phyloP scores from a whole-genome alignment of 345 rosid genomes.

The Citrus medica region DNA sequence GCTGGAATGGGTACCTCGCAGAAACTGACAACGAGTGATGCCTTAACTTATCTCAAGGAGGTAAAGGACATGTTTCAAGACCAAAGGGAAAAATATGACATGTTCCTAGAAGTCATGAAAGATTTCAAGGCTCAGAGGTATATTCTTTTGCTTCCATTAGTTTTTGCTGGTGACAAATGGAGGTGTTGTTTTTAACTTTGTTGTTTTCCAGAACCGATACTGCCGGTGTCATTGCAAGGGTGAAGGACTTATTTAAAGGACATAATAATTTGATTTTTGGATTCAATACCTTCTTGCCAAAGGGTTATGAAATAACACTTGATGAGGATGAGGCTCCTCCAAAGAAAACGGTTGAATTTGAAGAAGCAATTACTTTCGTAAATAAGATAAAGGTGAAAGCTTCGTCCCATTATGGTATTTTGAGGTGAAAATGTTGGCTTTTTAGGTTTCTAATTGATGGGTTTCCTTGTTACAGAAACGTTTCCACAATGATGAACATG shows the following conservation, averaged over 20 bases:
- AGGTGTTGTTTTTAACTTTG: constrained; percentile 9
- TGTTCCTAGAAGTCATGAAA: constrained; percentile 91
- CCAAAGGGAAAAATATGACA: constrained; percentile 82
- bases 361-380: constrained; percentile 72
- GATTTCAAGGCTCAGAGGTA: constrained; percentile 97
- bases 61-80: constrained; percentile 96
- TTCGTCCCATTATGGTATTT: constrained; percentile 1
- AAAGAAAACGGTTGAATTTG: constrained; percentile 88
- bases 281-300: constrained; percentile 93
- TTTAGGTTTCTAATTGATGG: not conserved
- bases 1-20: constrained; percentile 29
- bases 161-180: not conserved
- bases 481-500: constrained; percentile 79
- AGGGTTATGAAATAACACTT: constrained; percentile 84
- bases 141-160: not conserved
- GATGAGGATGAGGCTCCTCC: constrained; percentile 77
- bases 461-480: constrained; percentile 61
- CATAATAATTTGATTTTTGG: constrained; percentile 86
- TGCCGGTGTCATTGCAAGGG: constrained; percentile 88
- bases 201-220: constrained; percentile 74
- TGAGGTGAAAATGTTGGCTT: not conserved
- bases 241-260: constrained; percentile 87
- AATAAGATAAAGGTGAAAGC: constrained; percentile 76
- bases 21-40: constrained; percentile 82
- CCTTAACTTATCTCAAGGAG: constrained; percentile 75